Percentiles rank a stretch among this genome's conserved stretches.
Evolutionary conservation across 1,284 basidiomycete species (phyloP).

Genomic region (Flammula alnicola): DNA sequence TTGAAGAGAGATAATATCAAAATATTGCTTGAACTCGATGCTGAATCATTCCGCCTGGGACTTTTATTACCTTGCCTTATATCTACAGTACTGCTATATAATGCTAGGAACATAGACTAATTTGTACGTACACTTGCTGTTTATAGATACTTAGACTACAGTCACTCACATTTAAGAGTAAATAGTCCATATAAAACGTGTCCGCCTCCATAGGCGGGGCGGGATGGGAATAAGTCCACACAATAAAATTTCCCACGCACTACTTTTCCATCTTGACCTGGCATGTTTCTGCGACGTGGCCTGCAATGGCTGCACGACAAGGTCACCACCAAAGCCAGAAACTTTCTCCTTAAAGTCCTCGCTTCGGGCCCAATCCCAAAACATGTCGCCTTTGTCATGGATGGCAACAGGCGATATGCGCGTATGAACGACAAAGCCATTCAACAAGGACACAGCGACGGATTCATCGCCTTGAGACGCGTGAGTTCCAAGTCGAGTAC

Average conservation of each 20-base stretch:
- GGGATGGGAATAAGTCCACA: too few species aligned
- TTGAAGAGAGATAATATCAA: too few species aligned
- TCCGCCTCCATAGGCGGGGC: too few species aligned
- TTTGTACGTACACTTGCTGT: too few species aligned
- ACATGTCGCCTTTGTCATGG: conserved; percentile 98
- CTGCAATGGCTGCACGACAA: conserved; percentile 38
- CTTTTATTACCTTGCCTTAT: too few species aligned
- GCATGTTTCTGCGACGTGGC: conserved; percentile 25
- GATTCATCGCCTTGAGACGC: conserved; percentile 82
- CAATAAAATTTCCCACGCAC: conserved; percentile 12
- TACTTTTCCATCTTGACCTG: neutral
- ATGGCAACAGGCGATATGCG: conserved; percentile 95
- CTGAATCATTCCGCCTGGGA: too few species aligned
- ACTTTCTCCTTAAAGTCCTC: conserved; percentile 65
- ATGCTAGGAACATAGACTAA: too few species aligned
- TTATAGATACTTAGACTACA: too few species aligned
- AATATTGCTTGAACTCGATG: too few species aligned
- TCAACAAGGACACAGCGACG: conserved; percentile 82
- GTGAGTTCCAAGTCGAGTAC: conserved; percentile 49
- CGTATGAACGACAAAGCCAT: conserved; percentile 68
- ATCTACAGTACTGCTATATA: too few species aligned
- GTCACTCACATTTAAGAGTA: too few species aligned
- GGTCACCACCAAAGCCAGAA: conserved; percentile 37
- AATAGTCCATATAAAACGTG: too few species aligned
- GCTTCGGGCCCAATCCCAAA: conserved; percentile 85